phyloP scores from a whole-genome alignment of 257 asterid genomes.

The Catharanthus roseus region DNA sequence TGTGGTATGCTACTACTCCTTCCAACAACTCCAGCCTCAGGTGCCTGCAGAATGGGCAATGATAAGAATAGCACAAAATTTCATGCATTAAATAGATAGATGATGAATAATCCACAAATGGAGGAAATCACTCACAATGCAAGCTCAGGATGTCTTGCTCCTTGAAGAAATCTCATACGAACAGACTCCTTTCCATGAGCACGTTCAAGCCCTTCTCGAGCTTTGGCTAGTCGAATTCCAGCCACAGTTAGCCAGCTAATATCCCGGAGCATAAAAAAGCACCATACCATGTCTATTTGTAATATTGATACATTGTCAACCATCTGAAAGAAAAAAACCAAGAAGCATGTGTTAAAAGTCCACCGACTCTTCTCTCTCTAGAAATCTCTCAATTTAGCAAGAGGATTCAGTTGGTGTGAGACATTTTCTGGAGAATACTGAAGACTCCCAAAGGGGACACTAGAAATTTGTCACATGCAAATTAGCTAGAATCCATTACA shows the following conservation, averaged over 20 bases:
- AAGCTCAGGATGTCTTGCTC: constrained; percentile 75
- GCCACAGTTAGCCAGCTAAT: constrained; percentile 89
- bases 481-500: no score
- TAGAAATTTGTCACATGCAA: no score
- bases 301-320: constrained; percentile 84
- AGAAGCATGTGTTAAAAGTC: background rate
- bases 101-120: background rate
- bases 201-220: constrained; percentile 88
- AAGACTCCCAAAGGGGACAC: no score
- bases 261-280: constrained; percentile 91
- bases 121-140: constrained; percentile 52
- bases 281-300: constrained; percentile 98
- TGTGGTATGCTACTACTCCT: constrained; percentile 85
- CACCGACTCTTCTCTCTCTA: no score
- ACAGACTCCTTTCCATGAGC: constrained; percentile 86
- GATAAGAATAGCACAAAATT: background rate
- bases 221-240: constrained; percentile 74
- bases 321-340: constrained; percentile 48
- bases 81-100: background rate
- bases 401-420: no score
- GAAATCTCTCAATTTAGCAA: no score
- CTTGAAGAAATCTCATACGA: constrained; percentile 84
- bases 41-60: constrained; percentile 38
- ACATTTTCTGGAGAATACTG: no score
- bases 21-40: constrained; percentile 85